Evolutionary conservation across 1,139 yeast genomes (phyloP), one percentile per base, ranked within the genome.

Genomic region (Saccharomyces hybrid): DNA sequence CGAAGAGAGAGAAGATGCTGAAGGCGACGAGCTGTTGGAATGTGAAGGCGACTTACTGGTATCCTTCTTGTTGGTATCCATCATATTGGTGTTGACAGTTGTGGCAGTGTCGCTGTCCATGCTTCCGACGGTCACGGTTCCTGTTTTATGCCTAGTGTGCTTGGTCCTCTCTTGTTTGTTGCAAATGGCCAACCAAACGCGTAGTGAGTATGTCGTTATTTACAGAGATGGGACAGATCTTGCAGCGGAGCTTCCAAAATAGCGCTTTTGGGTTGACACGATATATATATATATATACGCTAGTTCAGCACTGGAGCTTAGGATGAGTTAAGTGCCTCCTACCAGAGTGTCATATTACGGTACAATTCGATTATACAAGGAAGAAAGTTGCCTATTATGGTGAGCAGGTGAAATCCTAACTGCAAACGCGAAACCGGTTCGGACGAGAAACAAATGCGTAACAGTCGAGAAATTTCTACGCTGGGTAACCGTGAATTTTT

Each of bases 1-100:
- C 11, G 44, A 38, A 38, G 44, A 38, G 3, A 38, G 44, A 11
- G 44, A 38, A 9, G 44, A 38, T 8, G 44, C 11, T 38, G 44
- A 38, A 11, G 44, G 44, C 5, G 44, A 38, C 11, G 44, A 38
- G 7, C 44, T 16, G 44, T 38, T 11, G 44, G n/a, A 38, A 16
- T 38, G 50, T 14, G 46, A 16, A 8, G 25, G 28, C 16, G 25
- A 14, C 32, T 16, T 14, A 8, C 32, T 27, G 13, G n/a, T 46
- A 27, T 52, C 47, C 48, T 38, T 51, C 25, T 48, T 38, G 34
- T 32, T 41, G 46, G 25, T 16, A 3, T 38, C 44, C 44, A 38
- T 38, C 7, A 13, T 38, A 16, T 38, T 38, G 5, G 3, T 38
- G 5, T 16, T 16, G 11, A 13, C 13, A 19, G 25, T 16, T 5